phyloP scores from a whole-genome alignment of 1,139 yeast species.

The Zygosaccharomyces pseudobailii region DNA sequence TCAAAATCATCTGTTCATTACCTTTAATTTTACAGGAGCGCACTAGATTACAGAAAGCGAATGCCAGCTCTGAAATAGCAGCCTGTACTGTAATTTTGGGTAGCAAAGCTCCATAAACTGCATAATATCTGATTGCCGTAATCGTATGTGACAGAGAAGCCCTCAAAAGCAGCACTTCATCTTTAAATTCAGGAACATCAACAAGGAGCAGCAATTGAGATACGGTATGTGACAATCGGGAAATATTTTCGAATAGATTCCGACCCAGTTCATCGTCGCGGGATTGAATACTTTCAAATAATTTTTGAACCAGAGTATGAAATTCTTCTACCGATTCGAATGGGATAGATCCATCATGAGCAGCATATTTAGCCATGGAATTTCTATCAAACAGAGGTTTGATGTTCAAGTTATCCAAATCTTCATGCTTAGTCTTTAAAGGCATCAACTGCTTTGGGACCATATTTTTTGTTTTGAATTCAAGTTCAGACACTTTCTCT shows the following conservation, averaged over 20 bases:
- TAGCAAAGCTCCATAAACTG: conserved; percentile 55
- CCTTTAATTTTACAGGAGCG: conserved; percentile 47
- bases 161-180: conserved; percentile 41
- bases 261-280: conserved; percentile 41
- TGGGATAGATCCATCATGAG: conserved; percentile 42
- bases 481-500: conserved; percentile 31
- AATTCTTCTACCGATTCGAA: conserved; percentile 43
- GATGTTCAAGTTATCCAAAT: conserved; percentile 1
- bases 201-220: conserved; percentile 38
- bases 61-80: conserved; percentile 70
- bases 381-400: conserved; percentile 1
- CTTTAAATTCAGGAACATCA: conserved; percentile 22
- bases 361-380: conserved; percentile 6
- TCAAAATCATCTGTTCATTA: conserved; percentile 2
- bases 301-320: conserved; percentile 44
- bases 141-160: conserved; percentile 73
- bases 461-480: conserved; percentile 22
- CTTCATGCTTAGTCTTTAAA: not conserved
- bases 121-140: conserved; percentile 73
- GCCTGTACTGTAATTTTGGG: conserved; percentile 75
- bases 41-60: conserved; percentile 67
- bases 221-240: conserved; percentile 48
- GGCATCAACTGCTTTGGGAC: not conserved
- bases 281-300: conserved; percentile 11
- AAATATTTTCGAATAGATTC: conserved; percentile 49